Base-by-base conservation (phyloP, 371 early-diverging fungal genomes). In the Phascolomyces articulosus region DNA sequence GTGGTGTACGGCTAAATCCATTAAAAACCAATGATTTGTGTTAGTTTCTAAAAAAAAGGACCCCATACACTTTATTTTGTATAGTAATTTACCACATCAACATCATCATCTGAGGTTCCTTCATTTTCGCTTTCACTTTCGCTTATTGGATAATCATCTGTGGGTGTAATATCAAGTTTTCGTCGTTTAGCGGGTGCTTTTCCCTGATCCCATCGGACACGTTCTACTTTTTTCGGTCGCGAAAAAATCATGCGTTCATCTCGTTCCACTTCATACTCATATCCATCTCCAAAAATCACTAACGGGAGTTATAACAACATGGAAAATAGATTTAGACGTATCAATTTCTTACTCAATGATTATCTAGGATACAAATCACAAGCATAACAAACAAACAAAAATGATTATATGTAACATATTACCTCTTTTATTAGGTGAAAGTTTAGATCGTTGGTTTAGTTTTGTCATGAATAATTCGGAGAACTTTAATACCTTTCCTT, bases 381-480 rank as follows among this genome's bases (percentile, higher is more conserved):
- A 40, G 8, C 26, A 58, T 55, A 38, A 34, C 57, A 18, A 15
- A 31, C 26, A 40, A 58, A 11, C 41, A 4, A n/a, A 13, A 4
- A n/a, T 10, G n/a, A n/a, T n/a, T n/a, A n/a, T n/a, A n/a, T n/a
- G n/a, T n/a, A n/a, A n/a, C n/a, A n/a, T 18, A 24, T 47, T 74
- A 77, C 82, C 67, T 71, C 66, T 55, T 23, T 71, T 78, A 15
- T 66, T 73, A 40, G 57, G 68, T 40, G 60, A 62, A 8, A 75
- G 64, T 53, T 74, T 78, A 38, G 73, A 68, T 16, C 75, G 74
- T 10, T 70, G 70, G 24, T 76, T 72, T 4, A 78, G 64, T 16
- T 78, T 73, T 1, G 79, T 67, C 64, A 80, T 82, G 67, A 93
- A 91, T 11, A 93, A 62, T 26, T 90, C 88, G 3, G 90, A 87